Evolutionary conservation across 306 rosid species (phyloP), one percentile per base, ranked within the genome.

Genomic region (Acacia melanoxylon): DNA sequence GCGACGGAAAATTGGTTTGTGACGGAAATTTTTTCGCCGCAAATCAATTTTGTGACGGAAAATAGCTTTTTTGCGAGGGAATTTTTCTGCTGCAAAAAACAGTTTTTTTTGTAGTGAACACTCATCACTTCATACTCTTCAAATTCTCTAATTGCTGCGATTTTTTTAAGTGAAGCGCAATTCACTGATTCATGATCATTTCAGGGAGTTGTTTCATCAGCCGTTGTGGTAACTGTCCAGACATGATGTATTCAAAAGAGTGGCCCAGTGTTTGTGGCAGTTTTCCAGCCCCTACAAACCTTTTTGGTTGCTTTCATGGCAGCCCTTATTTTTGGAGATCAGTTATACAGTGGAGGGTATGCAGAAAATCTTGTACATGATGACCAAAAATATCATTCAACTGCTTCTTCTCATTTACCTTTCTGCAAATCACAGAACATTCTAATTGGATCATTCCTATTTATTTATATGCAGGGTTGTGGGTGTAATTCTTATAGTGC

Each of bases 221-320:
- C 86, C 20, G 42, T 88, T 67, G 91, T 86, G 24, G 81, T 90
- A 14, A 85, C 90, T 63, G 89, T 90, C 71, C 89, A 87, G 86
- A 91, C 92, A 76, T 91, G 93, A 93, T 91, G 93, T 61, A 88
- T 91, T 68, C 90, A 90, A 79, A 91, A 88, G 72, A 90, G 91
- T 75, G 93, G 83, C 45, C 89, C 89, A 11, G 89, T 86, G 16
- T 86, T 82, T 79, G 86, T 88, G 54, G 89, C 89, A 16, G 88
- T 88, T 41, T 88, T 86, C 83, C 85, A 88, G 72, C 91, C 91
- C 25, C 15, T 88, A 81, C 88, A 86, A 77, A 88, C 91, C 6
- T 75, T 88, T 72, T 45, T 88, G 14, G 89, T 86, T 19, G 88
- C 84, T 71, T 70, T 84, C 37, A 88, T 86, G 86, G 88, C 88